Base-by-base conservation (phyloP, 768 basidiomycete species). In the Rhodotorula taiwanensis region DNA sequence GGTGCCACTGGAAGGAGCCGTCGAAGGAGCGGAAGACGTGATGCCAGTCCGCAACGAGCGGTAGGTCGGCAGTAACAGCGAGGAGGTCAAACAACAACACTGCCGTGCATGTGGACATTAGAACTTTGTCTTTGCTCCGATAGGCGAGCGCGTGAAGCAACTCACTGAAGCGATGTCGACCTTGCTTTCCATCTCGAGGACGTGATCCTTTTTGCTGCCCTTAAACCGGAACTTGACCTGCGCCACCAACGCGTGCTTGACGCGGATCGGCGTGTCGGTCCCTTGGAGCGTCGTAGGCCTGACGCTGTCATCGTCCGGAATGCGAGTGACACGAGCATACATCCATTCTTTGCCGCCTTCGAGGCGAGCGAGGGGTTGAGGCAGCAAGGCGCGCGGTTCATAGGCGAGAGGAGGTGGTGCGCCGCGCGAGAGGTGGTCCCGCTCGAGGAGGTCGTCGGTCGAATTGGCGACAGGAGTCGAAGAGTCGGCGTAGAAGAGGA, bases 81-180 rank as follows among this genome's bases (percentile, higher is more conserved):
- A 62, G 1, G 60, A 62, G 14, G 48, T 58, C 47, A 67, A 48
- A 44, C 66, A 67, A 47, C 66, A 62, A n/a, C 60, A 67, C 66
- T 67, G 51, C 9, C 14, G n/a, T n/a, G n/a, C n/a, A n/a, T n/a
- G n/a, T n/a, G n/a, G n/a, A n/a, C n/a, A n/a, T n/a, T n/a, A n/a
- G n/a, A n/a, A n/a, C n/a, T n/a, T n/a, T n/a, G n/a, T n/a, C n/a
- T 20, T 27, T 25, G 20, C 20, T 28, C 1, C 15, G 23, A 34
- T 2, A 30, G 50, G 23, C 2, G 25, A n/a, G n/a, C n/a, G n/a
- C 6, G 34, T 21, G 30, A 31, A 2, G n/a, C n/a, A 1, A 51
- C 60, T 21, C 7, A 62, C 66, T 5, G 66, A 67, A n/a, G 58
- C 61, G 23, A 67, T 62, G 23, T 54, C 58, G 23, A 67, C 58